Base-by-base conservation (phyloP, 148 eudicot genomes). In the Persicaria maculosa region DNA sequence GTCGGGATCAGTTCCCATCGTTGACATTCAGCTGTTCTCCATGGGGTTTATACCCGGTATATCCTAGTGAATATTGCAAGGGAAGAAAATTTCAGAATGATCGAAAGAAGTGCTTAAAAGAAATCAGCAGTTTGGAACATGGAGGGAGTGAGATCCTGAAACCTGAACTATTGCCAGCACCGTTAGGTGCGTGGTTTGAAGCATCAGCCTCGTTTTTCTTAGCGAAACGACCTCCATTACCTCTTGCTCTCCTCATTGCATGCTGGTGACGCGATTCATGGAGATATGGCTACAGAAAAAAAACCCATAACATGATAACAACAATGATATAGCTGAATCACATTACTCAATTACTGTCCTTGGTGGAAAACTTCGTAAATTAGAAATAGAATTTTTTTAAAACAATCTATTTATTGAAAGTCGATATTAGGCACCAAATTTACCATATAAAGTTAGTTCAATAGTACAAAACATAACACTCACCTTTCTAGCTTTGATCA, bases 221-320 rank as follows among this genome's bases (percentile, higher is more conserved):
- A 0, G 91, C 88, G 76, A 93, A 93, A 75, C 98, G 98, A 14
- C 98, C 98, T 45, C 98, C 98, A n/a, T 90, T 73, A 4, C 88
- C 93, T 71, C 98, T 89, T 71, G 81, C 87, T 84, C 98, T 88
- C 80, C 91, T 88, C 78, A 93, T 46, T 71, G 98, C 98, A 80
- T 93, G 98, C 78, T 93, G 97, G 79, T 93, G 98, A 4, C 98
- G 40, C 2, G 40, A 31, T 31, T 31, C 40, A 31, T 31, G 40
- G 40, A 31, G 40, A 31, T 31, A 31, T 46, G 98, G 98, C 98
- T 93, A 80, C 72, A 76, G n/a, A 52, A 16, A 52, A 16, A 52
- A 52, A 2, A 52, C 11, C 57, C 11, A 52, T 10, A 52, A n/a
- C n/a, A n/a, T n/a, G n/a, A n/a, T n/a, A n/a, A 52, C 57, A 31